Evolutionary conservation across 2,329 filamentous ascomycete genomes (phyloP), one percentile per base, ranked within the genome.

Genomic region (Grosmannia clavigera): DNA sequence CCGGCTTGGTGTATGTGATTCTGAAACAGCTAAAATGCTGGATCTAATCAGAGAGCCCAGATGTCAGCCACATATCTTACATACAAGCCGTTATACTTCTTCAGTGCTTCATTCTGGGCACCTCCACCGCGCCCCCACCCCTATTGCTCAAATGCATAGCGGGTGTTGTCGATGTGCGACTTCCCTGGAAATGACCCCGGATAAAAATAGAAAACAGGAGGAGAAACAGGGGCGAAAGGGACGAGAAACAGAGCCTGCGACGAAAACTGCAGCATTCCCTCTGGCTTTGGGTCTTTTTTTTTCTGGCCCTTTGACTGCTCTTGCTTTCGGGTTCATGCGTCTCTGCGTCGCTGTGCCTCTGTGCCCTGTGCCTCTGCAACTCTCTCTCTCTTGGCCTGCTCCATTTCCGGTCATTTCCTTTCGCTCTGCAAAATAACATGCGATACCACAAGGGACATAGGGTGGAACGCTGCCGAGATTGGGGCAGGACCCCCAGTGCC

Each of bases 381-480:
- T 38, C 35, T 27, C 9, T 22, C 46, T 25, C n/a, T 50, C 22
- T 35, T 25, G 46, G 33, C n/a, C 35, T 16, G 33, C 38, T 46
- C 43, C 11, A 27, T 29, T 56, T 11, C n/a, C 5, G 10, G 29
- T 50, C 43, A 29, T 61, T 58, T 57, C 57, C 48, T 56, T 31
- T 14, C 11, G 14, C 38, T 35, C 12, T 48, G 51, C 16, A 51
- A 51, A 64, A 62, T 64, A 65, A 61, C 64, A 71, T 70, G 70
- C 70, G 68, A 68, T 70, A 64, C 63, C 69, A 67, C 71, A 71
- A 67, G 67, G 68, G 70, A 64, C 65, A 65, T 71, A 71, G 70
- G 66, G 69, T 70, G 69, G 68, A 70, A 71, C 70, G 68, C 67
- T 72, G 70, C 70, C 71, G 72, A 73, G 65, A 74, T 72, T 73